Percentiles rank a stretch among this genome's conserved stretches.
Conservation (phyloP, 2,329 filamentous ascomycete genomes). For the Cryphonectria japonica region DNA sequence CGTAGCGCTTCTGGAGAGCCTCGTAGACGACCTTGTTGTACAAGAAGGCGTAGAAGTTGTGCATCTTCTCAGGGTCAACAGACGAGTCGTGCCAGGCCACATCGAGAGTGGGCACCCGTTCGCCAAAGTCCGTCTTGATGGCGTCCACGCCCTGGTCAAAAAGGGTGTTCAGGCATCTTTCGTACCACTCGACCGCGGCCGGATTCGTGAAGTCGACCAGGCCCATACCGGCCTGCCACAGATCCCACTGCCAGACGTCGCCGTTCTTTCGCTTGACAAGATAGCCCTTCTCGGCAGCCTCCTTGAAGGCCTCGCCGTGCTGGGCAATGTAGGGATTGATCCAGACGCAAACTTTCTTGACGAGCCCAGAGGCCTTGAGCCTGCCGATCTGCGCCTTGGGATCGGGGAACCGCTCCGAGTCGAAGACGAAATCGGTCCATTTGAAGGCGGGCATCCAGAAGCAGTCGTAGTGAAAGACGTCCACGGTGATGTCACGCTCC, state of each 20-base stretch:
- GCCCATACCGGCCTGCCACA: conserved; percentile 79
- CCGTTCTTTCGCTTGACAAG: conserved; percentile 71
- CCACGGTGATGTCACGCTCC: conserved; percentile 65
- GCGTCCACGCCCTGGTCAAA: conserved; percentile 72
- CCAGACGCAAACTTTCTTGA: conserved; percentile 72
- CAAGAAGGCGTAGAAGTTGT: conserved; percentile 76
- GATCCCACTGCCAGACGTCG: conserved; percentile 75
- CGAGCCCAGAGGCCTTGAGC: conserved; percentile 64
- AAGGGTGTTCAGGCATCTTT: conserved; percentile 61
- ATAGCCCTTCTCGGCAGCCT: conserved; percentile 68
- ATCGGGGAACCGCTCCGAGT: conserved; percentile 69
- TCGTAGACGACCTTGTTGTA: conserved; percentile 75
- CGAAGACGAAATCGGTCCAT: conserved; percentile 77
- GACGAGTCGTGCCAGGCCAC: conserved; percentile 66
- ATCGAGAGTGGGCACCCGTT: conserved; percentile 68
- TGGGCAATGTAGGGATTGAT: conserved; percentile 77
- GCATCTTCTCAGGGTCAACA: conserved; percentile 68
- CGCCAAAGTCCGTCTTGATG: conserved; percentile 78
- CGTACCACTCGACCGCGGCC: conserved; percentile 67
- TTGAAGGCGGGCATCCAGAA: conserved; percentile 79
- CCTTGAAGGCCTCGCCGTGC: conserved; percentile 66
- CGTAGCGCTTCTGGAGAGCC: conserved; percentile 59
- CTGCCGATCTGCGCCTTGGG: conserved; percentile 65
- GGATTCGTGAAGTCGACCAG: conserved; percentile 77
- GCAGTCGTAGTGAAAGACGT: conserved; percentile 77